phyloP scores from a whole-genome alignment of 345 rosid species.

The Fremontodendron californicum region DNA sequence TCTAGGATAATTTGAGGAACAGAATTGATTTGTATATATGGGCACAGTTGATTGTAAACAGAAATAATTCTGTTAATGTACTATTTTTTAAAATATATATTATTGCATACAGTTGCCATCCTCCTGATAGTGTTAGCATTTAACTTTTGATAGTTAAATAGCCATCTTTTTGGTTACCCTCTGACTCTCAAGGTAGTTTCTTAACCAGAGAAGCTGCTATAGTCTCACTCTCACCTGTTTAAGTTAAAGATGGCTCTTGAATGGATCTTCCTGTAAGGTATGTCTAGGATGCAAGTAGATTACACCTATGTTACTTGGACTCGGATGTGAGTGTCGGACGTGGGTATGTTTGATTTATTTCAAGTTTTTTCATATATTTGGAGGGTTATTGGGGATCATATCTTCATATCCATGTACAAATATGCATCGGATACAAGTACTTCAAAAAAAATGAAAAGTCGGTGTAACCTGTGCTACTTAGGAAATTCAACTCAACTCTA shows the following conservation, averaged over 20 bases:
- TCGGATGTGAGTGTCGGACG: too few relatives aligned
- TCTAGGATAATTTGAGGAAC: not conserved
- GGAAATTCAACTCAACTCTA: too few relatives aligned
- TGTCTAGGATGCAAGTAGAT: not conserved
- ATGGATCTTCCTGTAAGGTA: not conserved
- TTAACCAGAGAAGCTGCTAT: not conserved
- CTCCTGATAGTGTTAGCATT: not conserved
- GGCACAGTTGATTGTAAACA: not conserved
- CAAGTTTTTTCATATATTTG: too few relatives aligned
- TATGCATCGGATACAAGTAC: too few relatives aligned
- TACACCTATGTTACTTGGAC: not conserved
- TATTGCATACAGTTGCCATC: not conserved
- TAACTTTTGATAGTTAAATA: not conserved
- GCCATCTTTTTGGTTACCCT: not conserved
- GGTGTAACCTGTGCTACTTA: too few relatives aligned
- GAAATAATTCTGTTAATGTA: not conserved
- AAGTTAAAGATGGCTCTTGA: not conserved
- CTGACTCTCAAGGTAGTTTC: not conserved
- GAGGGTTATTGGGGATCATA: too few relatives aligned
- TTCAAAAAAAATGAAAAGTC: too few relatives aligned
- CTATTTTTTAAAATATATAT: not conserved
- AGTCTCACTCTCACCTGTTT: too few relatives aligned
- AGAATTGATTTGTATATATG: not conserved
- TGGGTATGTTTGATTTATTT: too few relatives aligned
- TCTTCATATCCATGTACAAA: too few relatives aligned